Evolutionary conservation across 192 early-diverging fungal species (phyloP).

Genomic region (Kickxella alabastrina): DNA sequence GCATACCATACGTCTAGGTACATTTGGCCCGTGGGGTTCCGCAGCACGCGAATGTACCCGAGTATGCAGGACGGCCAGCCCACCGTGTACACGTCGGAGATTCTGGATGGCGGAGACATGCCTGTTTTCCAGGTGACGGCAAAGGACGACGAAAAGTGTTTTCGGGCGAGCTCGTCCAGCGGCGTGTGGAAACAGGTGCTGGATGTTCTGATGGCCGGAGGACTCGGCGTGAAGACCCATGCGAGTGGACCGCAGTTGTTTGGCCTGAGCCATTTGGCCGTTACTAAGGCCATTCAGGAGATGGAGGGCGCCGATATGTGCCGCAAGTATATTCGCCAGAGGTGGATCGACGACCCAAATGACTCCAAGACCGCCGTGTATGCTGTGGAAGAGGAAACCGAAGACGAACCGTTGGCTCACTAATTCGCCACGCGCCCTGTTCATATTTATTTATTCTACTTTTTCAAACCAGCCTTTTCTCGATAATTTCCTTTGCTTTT

Average conservation of each 20-base stretch:
- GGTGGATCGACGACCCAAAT: constrained; percentile 44
- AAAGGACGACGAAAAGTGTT: constrained; percentile 58
- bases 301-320: constrained; percentile 41
- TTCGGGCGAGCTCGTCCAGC: constrained; percentile 61
- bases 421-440: too few relatives aligned
- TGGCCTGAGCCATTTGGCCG: constrained; percentile 61
- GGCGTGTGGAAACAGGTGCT: constrained; percentile 68
- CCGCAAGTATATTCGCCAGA: constrained; percentile 41
- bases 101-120: constrained; percentile 60
- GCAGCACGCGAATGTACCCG: constrained; percentile 59
- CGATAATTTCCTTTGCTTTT: neutral
- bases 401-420: too few relatives aligned
- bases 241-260: constrained; percentile 71
- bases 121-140: constrained; percentile 66
- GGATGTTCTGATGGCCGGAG: constrained; percentile 57
- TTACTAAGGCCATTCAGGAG: constrained; percentile 71
- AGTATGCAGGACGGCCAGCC: constrained; percentile 54
- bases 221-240: constrained; percentile 65
- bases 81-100: constrained; percentile 62
- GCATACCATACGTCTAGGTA: constrained; percentile 66
- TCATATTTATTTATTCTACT: too few relatives aligned
- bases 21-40: constrained; percentile 67
- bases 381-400: neutral
- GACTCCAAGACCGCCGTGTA: neutral
- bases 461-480: too few relatives aligned